These are phyloP conservation scores for Botrytis sinoallii DNA, from an alignment of 2,329 filamentous ascomycete species.

Conservation along the genomic window DNA sequence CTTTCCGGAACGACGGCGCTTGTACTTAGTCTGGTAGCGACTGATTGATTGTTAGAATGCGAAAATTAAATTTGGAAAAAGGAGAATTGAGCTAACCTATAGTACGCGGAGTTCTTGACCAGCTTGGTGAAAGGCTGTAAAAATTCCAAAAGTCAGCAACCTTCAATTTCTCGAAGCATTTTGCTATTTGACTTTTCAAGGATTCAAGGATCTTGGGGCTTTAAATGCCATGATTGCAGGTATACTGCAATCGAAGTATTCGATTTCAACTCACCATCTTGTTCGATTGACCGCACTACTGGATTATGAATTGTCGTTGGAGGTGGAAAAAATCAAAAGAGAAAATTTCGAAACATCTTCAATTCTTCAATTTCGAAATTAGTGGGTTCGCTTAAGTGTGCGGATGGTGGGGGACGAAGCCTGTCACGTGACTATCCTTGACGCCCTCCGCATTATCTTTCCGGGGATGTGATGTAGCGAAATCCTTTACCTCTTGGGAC, in stretches of 20 bases:
- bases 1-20: conserved; percentile 92
- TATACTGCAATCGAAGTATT: conserved; percentile 18
- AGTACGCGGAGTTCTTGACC: conserved; percentile 98
- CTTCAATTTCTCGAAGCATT: conserved; percentile 98
- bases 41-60: conserved; percentile 46
- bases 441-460: not conserved
- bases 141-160: conserved; percentile 92
- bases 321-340: conserved; percentile 21
- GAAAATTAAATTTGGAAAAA: conserved; percentile 28
- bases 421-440: not conserved
- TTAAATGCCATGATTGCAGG: conserved; percentile 21
- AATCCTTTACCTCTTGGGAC: not conserved
- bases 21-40: conserved; percentile 99
- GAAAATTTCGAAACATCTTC: conserved; percentile 16
- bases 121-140: conserved; percentile 84
- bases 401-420: conserved; percentile 19
- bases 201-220: conserved; percentile 28
- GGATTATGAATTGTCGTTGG: conserved; percentile 44
- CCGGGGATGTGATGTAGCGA: not conserved
- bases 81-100: conserved; percentile 66
- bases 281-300: conserved; percentile 45
- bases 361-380: conserved; percentile 12
- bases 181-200: conserved; percentile 68
- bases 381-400: conserved; percentile 5
- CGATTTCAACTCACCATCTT: conserved; percentile 64